A percentile compares a stretch with the other conserved stretches of the same genome.
Evolutionary conservation across 1,139 yeast species (phyloP).

Genomic region (Debaryomyces udenii): DNA sequence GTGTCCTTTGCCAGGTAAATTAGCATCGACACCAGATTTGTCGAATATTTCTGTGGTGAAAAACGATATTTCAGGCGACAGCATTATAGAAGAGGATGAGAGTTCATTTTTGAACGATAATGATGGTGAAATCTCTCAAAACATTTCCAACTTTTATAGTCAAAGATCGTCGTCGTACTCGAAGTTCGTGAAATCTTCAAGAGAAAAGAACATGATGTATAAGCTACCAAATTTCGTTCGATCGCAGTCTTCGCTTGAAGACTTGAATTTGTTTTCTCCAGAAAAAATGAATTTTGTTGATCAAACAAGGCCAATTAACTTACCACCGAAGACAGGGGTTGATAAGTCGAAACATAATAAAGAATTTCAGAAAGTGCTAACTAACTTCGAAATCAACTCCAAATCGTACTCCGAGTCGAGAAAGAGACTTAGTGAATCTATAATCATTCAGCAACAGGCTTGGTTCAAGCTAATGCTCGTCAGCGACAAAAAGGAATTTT

Average conservation of each 20-base stretch:
- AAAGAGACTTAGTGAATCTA: conserved; percentile 22
- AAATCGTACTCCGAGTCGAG: conserved; percentile 26
- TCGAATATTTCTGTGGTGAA: conserved; percentile 2
- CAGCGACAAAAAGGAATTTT: conserved; percentile 26
- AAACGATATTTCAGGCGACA: conserved; percentile 19
- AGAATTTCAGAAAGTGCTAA: conserved; percentile 40
- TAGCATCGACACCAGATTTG: conserved; percentile 17
- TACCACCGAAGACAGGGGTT: conserved; percentile 43
- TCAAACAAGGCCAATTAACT: conserved; percentile 49
- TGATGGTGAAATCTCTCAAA: conserved; percentile 39
- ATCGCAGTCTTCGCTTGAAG: conserved; percentile 48
- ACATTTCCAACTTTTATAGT: conserved; percentile 41
- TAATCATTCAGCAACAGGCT: conserved; percentile 25
- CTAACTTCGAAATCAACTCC: conserved; percentile 33
- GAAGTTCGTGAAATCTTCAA: conserved; percentile 31
- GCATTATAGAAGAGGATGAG: conserved; percentile 24
- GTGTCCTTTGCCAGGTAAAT: conserved; percentile 42
- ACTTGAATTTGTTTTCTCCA: conserved; percentile 42
- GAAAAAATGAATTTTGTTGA: conserved; percentile 44
- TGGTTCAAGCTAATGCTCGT: conserved; percentile 30
- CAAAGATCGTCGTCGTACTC: conserved; percentile 41
- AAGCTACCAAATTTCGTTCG: conserved; percentile 44
- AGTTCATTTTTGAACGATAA: conserved; percentile 22
- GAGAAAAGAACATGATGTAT: conserved; percentile 41
- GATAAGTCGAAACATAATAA: conserved; percentile 45